phyloP scores from a whole-genome alignment of 768 basidiomycete genomes.

The Hypsizygus marmoreus region DNA sequence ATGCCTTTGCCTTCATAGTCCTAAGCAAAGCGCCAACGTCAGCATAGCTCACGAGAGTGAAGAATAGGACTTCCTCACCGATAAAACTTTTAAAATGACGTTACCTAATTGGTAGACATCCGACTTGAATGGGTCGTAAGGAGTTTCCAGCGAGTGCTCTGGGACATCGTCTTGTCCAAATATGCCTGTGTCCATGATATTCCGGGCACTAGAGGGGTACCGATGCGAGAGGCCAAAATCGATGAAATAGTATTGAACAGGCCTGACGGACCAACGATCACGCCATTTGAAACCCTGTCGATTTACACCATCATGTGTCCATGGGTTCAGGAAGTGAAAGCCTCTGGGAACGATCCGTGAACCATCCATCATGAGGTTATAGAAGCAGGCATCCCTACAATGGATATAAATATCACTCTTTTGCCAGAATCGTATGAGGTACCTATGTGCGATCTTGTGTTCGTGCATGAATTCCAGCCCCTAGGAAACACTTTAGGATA shows the following conservation, averaged over 20 bases:
- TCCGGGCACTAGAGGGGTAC: constrained; percentile 3
- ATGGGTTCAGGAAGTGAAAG: constrained; percentile 2
- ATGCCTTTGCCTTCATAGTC: not conserved
- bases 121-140: constrained; percentile 30
- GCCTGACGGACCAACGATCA: constrained; percentile 22
- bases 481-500: constrained; percentile 8
- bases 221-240: constrained; percentile 25
- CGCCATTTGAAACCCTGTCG: constrained; percentile 5
- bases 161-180: constrained; percentile 26
- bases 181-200: constrained; percentile 5
- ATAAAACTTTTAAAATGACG: constrained; percentile 6
- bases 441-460: constrained; percentile 18
- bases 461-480: constrained; percentile 24
- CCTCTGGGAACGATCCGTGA: constrained; percentile 13
- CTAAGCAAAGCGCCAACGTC: not conserved
- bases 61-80: not conserved
- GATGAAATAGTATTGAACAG: constrained; percentile 28
- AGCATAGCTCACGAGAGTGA: not conserved
- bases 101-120: constrained; percentile 30
- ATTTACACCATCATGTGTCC: constrained; percentile 5
- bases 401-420: not conserved
- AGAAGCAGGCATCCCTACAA: constrained; percentile 22
- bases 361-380: constrained; percentile 18
- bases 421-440: not conserved
- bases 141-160: constrained; percentile 20